These are phyloP conservation scores for Boletus subluridellus DNA, from an alignment of 1,284 basidiomycete species.

Conservation along the genomic window DNA sequence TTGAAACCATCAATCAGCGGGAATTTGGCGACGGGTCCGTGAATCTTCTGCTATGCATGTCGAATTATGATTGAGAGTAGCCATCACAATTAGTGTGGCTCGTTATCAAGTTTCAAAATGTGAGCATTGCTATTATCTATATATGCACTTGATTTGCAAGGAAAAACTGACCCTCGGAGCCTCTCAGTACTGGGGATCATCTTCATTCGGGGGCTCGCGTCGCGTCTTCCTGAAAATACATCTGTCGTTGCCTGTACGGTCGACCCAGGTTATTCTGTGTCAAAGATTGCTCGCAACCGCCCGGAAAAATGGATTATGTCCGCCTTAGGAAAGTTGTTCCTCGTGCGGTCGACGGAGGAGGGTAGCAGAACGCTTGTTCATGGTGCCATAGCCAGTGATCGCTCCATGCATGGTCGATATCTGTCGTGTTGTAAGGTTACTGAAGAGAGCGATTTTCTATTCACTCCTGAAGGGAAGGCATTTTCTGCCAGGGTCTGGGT, in stretches of 20 bases:
- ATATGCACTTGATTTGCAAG: neutral
- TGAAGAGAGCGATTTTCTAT: slow-evolving; percentile 23
- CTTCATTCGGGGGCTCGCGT: slow-evolving; percentile 31
- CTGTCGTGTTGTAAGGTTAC: slow-evolving; percentile 16
- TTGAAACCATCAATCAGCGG: slow-evolving; percentile 16
- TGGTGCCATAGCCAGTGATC: slow-evolving; percentile 20
- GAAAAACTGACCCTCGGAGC: neutral
- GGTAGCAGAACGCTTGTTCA: slow-evolving; percentile 28
- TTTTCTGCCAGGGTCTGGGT: slow-evolving; percentile 26
- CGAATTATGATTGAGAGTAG: neutral
- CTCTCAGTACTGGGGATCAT: slow-evolving; percentile 28
- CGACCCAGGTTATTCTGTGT: slow-evolving; percentile 33
- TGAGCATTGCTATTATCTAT: slow-evolving; percentile 12
- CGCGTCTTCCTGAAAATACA: slow-evolving; percentile 22
- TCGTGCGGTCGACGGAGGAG: slow-evolving; percentile 20
- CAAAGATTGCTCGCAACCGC: slow-evolving; percentile 21
- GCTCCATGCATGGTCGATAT: slow-evolving; percentile 27
- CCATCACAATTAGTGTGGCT: neutral
- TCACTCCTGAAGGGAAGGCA: slow-evolving; percentile 19
- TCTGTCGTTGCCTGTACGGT: slow-evolving; percentile 29
- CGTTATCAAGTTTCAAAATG: slow-evolving; percentile 37
- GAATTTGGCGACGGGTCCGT: slow-evolving; percentile 17
- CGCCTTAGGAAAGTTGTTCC: neutral
- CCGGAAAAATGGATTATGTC: neutral
- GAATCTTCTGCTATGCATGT: neutral